Conservation (phyloP, 768 basidiomycete genomes). For the Botryobasidium botryosum region DNA sequence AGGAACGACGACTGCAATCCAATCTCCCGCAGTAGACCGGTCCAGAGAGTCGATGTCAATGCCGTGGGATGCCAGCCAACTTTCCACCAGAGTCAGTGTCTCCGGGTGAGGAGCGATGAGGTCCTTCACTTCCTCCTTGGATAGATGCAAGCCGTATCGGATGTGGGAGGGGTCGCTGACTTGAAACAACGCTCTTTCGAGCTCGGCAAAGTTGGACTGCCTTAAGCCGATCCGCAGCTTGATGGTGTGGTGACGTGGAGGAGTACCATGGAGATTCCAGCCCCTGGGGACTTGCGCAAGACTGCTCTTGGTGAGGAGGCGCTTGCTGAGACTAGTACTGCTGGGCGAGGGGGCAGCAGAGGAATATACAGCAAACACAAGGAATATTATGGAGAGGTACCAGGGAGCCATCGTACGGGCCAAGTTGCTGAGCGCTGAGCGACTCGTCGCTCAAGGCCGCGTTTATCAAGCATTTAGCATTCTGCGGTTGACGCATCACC, state of each 20-base stretch:
- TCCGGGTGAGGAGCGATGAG: background rate
- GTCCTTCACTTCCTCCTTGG: constrained; percentile 1
- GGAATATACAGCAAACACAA: too few relatives aligned
- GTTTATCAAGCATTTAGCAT: too few relatives aligned
- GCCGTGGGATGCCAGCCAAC: background rate
- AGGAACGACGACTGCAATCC: constrained; percentile 1
- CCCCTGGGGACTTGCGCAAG: background rate
- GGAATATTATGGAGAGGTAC: too few relatives aligned
- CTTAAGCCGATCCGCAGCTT: background rate
- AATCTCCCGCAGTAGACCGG: background rate
- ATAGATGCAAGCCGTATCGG: constrained; percentile 17
- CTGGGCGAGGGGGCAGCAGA: too few relatives aligned
- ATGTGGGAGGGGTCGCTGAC: background rate
- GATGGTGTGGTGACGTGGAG: constrained; percentile 2
- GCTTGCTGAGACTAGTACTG: too few relatives aligned
- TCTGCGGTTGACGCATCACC: too few relatives aligned
- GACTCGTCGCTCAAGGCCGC: too few relatives aligned
- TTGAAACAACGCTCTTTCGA: background rate
- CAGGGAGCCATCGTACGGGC: too few relatives aligned
- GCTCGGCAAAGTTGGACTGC: background rate
- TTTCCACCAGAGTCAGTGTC: background rate
- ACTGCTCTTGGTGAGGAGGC: too few relatives aligned
- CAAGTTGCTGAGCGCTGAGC: too few relatives aligned
- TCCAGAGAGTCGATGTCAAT: constrained; percentile 17
- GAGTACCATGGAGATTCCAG: background rate